phyloP scores from a whole-genome alignment of 306 rosid genomes.

The Sindora glabra region DNA sequence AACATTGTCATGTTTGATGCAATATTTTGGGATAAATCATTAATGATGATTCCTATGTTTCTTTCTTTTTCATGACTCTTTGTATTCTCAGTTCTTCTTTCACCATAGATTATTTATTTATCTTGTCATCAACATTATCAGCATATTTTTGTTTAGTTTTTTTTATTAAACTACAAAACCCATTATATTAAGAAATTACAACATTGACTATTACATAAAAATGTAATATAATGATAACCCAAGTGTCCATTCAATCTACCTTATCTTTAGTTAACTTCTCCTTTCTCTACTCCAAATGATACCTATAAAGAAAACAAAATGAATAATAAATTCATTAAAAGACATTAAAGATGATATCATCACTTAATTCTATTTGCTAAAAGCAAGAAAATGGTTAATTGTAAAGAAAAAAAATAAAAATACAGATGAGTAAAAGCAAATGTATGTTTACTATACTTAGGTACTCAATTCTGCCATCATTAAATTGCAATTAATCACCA shows the following conservation, averaged over 20 bases:
- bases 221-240: neutral
- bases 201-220: conserved; percentile 10
- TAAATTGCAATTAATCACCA: neutral
- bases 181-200: conserved; percentile 12
- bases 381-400: neutral
- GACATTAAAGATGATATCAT: neutral
- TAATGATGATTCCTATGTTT: conserved; percentile 36
- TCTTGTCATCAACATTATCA: conserved; percentile 28
- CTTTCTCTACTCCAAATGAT: conserved; percentile 92
- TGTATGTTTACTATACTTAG: too few species aligned
- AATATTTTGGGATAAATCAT: conserved; percentile 54
- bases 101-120: conserved; percentile 25
- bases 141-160: conserved; percentile 40
- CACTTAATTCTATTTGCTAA: neutral
- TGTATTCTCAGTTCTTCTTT: conserved; percentile 36
- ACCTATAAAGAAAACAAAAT: conserved; percentile 50
- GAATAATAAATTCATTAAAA: conserved; percentile 7
- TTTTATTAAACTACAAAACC: conserved; percentile 52
- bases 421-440: neutral
- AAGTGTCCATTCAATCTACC: conserved; percentile 30
- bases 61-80: conserved; percentile 33
- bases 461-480: too few species aligned
- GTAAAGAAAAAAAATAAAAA: neutral
- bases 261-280: conserved; percentile 79
- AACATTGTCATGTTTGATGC: conserved; percentile 38